Evolutionary conservation across 1,139 yeast species (phyloP), one percentile per base, ranked within the genome.

Genomic region (Debaryomycetaceae sp.): DNA sequence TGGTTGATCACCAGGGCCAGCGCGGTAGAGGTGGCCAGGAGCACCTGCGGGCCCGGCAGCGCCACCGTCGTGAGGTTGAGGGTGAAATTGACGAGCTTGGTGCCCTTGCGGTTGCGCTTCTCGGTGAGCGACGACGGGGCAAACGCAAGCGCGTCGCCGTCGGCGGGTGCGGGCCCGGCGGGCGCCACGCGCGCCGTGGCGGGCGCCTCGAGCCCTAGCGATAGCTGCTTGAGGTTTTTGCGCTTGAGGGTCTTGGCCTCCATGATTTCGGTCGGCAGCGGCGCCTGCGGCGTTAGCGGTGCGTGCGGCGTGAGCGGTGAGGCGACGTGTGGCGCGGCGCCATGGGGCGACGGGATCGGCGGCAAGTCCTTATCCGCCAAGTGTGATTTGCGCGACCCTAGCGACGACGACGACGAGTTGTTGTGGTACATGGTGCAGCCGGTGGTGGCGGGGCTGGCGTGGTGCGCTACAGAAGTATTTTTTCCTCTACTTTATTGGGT

Each of bases 221-320:
- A 75, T 27, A 85, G 65, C 39, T 83, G 71, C 52, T 86, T 86
- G 51, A 83, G 65, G 51, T 86, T 86, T 44, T 83, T 75, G 34
- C 95, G 69, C 41, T 75, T 75, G 39, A 85, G 56, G 4, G 91
- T 69, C 49, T 76, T 81, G 24, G 79, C 44, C 61, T 71, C 53
- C 56, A 72, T 47, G 22, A 65, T 45, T 5, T 8, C 28, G 4
- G n/a, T 6, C 10, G 45, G 40, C 5, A 49, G 40, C 3, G 71
- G 71, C 12, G 61, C 53, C 12, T 71, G 69, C 13, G 71, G 71
- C 27, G 18, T n/a, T 25, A 11, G 23, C 16, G 16, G 18, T 13
- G 13, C 13, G 5, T 30, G 9, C 6, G 16, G 18, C 18, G 27
- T 30, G 16, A 38, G 34, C 10, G 41, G 36, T 10, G 35, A 28